Conservation (phyloP, 768 basidiomycete species). For the Piloderma croceum region DNA sequence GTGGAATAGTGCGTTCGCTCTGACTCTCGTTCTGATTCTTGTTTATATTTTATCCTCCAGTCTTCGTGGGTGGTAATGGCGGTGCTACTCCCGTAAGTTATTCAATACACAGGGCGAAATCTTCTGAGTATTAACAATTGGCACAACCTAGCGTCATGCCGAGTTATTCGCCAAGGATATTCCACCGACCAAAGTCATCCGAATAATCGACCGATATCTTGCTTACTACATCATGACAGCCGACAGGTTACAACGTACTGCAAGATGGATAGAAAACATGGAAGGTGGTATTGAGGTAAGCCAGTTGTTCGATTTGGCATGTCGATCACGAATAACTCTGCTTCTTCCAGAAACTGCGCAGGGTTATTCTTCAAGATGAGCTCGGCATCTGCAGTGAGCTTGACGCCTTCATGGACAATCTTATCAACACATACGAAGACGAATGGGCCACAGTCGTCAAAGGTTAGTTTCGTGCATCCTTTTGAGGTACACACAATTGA, state of each 20-base stretch:
- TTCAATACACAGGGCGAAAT: not conserved
- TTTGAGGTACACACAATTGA: no score
- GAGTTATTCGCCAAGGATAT: slow-evolving; percentile 64
- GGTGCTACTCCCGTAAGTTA: slow-evolving; percentile 41
- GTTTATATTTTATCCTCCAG: slow-evolving; percentile 19
- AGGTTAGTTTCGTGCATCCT: slow-evolving; percentile 23
- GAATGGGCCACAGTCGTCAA: slow-evolving; percentile 66
- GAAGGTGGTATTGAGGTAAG: slow-evolving; percentile 60
- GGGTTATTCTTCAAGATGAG: slow-evolving; percentile 62
- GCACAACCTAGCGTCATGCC: slow-evolving; percentile 45
- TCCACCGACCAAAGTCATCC: slow-evolving; percentile 54
- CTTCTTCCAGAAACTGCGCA: slow-evolving; percentile 44
- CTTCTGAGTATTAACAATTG: not conserved
- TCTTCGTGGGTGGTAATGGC: slow-evolving; percentile 70
- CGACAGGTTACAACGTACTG: slow-evolving; percentile 65
- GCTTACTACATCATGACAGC: slow-evolving; percentile 70
- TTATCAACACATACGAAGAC: slow-evolving; percentile 60
- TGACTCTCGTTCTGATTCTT: slow-evolving; percentile 3
- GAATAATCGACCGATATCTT: slow-evolving; percentile 59
- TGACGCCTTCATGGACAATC: slow-evolving; percentile 58
- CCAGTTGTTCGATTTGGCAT: not conserved
- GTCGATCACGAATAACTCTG: not conserved
- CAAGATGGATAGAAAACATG: slow-evolving; percentile 67
- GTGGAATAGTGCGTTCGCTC: slow-evolving; percentile 51
- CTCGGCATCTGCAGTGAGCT: slow-evolving; percentile 68